Base-by-base conservation (phyloP, 1,284 basidiomycete species). In the Cerrena zonata region DNA sequence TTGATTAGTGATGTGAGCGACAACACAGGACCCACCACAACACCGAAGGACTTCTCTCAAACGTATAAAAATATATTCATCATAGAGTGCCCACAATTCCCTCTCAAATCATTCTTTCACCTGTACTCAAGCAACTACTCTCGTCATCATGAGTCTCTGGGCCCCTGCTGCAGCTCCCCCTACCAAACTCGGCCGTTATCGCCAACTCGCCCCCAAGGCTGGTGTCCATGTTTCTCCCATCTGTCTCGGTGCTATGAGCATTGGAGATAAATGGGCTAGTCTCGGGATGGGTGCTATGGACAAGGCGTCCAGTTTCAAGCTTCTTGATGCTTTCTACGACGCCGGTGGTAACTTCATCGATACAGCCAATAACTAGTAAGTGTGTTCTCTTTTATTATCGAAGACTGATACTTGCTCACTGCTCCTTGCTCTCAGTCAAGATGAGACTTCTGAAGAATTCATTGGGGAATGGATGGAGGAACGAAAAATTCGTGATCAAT, bases 351-450 rank as follows among this genome's bases (percentile, higher is more conserved):
- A n/a, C n/a, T n/a, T n/a, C n/a, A n/a, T n/a, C n/a, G n/a, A n/a
- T n/a, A 81, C 78, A 0, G 69, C 79, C 11, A 78, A 73, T 49
- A 65, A 59, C 52, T 78, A 79, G 76, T 71, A 55, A 38, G 72
- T 60, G 10, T 38, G 4, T 21, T 4, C 13, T 3, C 12, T 30
- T 44, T 22, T 13, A 15, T 12, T 13, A 23, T 18, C 10, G 5
- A 19, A 10, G n/a, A n/a, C n/a, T n/a, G n/a, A n/a, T n/a, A n/a
- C n/a, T n/a, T n/a, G n/a, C n/a, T n/a, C n/a, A 15, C n/a, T 24
- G 27, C 23, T 30, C 19, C 1, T 2, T 15, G 27, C 34, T 42
- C 15, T 11, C 36, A 57, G 56, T 37, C 56, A 57, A 34, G 51
- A 57, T 27, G 56, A 54, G 38, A 45, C 53, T 24, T 56, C 55